A percentile compares a stretch with the other conserved stretches of the same genome.
phyloP scores from a whole-genome alignment of 176 grass and related monocot genomes.

The Cenchrus purpureus region DNA sequence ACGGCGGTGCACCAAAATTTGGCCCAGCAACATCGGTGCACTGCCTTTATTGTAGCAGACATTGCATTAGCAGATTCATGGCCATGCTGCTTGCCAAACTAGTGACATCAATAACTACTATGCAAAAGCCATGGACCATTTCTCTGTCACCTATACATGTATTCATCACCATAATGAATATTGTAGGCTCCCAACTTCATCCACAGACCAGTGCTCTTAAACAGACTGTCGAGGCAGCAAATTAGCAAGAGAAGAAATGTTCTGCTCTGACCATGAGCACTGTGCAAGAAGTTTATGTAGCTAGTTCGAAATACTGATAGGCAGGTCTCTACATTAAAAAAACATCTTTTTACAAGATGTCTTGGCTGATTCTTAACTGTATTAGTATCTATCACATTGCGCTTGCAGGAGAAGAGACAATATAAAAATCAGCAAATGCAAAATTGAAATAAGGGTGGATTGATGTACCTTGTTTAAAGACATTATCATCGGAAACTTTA shows the following conservation, averaged over 20 bases:
- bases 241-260: no score
- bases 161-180: conserved; percentile 1
- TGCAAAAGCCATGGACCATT: neutral
- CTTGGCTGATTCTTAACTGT: neutral
- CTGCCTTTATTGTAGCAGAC: conserved; percentile 11
- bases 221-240: no score
- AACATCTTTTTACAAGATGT: conserved; percentile 1
- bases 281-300: neutral
- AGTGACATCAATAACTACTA: conserved; percentile 3
- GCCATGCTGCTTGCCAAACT: conserved; percentile 27
- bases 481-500: neutral
- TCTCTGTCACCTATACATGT: neutral
- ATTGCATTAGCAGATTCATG: conserved; percentile 25
- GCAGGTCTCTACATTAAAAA: neutral
- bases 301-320: neutral
- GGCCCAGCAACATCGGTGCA: neutral
- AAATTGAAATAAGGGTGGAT: neutral
- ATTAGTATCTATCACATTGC: neutral
- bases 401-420: neutral
- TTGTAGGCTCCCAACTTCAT: neutral
- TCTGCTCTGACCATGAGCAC: neutral
- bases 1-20: conserved; percentile 22
- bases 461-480: conserved; percentile 13
- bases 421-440: neutral
- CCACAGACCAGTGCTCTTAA: conserved; percentile 7